Evolutionary conservation across 257 asterid genomes (phyloP).

Genomic region (Scutellaria baicalensis): DNA sequence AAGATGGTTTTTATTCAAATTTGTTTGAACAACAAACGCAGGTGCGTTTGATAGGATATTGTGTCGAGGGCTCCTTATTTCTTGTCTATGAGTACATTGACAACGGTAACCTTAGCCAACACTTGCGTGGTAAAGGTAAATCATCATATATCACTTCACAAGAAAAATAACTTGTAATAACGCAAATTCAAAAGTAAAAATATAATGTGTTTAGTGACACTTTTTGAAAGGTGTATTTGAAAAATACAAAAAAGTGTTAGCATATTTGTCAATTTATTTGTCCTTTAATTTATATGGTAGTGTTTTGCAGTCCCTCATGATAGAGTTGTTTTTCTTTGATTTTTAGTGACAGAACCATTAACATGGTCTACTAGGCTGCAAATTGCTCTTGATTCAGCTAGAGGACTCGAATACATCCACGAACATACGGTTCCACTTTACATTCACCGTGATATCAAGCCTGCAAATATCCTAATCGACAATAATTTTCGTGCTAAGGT

Average conservation of each 20-base stretch:
- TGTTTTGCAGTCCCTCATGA: too few species aligned
- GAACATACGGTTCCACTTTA: conserved; percentile 89
- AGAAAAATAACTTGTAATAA: too few species aligned
- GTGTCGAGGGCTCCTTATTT: conserved; percentile 69
- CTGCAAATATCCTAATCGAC: conserved; percentile 79
- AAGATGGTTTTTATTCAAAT: neutral
- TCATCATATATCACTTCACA: neutral
- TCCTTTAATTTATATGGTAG: too few species aligned
- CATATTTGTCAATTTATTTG: too few species aligned
- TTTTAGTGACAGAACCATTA: conserved; percentile 44
- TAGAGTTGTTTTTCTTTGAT: neutral
- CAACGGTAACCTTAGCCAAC: conserved; percentile 82
- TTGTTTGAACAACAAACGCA: conserved; percentile 15
- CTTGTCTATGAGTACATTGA: conserved; percentile 83
- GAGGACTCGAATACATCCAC: conserved; percentile 95
- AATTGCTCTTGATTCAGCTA: conserved; percentile 87
- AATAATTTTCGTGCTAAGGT: conserved; percentile 78
- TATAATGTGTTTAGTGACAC: too few species aligned
- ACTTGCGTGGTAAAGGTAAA: conserved; percentile 65
- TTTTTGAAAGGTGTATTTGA: too few species aligned
- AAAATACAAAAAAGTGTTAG: too few species aligned
- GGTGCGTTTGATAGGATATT: conserved; percentile 85
- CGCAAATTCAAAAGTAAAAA: too few species aligned
- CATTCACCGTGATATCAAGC: conserved; percentile 77
- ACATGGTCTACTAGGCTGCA: conserved; percentile 72